Base-by-base conservation (phyloP, 768 basidiomycete species). In the Phaffia tasmanica region DNA sequence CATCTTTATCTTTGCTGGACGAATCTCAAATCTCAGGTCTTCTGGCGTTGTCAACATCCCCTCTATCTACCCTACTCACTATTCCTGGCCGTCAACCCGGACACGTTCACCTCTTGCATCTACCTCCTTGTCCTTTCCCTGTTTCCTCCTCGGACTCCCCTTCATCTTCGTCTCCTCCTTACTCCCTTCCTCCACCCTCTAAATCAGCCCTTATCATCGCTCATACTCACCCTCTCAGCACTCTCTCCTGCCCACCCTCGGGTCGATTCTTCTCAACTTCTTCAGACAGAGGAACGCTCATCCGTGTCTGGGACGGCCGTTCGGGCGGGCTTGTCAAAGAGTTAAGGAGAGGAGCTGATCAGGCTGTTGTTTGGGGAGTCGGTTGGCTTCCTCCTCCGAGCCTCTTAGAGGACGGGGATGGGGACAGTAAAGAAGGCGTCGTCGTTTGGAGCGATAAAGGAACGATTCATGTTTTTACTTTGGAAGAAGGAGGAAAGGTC, bases 391-490 rank as follows among this genome's bases (percentile, higher is more conserved):
- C 35, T 42, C 35, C 35, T 11, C 35, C 35, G 11, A 4, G 4
- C 35, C 16, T 50, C 53, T 1, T 32, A 25, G 35, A 63, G 67
- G n/a, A 68, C 66, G 49, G 30, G 57, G 53, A 47, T 42, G 35
- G 4, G 35, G 35, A 42, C 11, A 11, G 90, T 48, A 85, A 84
- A 4, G 89, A 90, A 71, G 92, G 93, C 72, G 82, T 94, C 0
- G 89, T 88, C 72, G 90, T 89, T 14, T 90, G 89, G 86, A 92
- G 89, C 73, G 91, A 95, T 76, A 95, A 95, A 76, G 91, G 91
- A 47, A 95, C 91, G 0, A 84, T 95, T 8, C 91, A 95, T 74
- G 80, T 92, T 0, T 69, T 69, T 46, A 69, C 57, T 53, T 80
- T 94, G 27, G 75, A 73, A 4, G 80, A 65, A 55, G 67, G 27